Percentiles rank a stretch among this genome's conserved stretches.
These are phyloP conservation scores for Eucalyptus regnans DNA, from an alignment of 345 rosid genomes.

Conservation along the genomic window DNA sequence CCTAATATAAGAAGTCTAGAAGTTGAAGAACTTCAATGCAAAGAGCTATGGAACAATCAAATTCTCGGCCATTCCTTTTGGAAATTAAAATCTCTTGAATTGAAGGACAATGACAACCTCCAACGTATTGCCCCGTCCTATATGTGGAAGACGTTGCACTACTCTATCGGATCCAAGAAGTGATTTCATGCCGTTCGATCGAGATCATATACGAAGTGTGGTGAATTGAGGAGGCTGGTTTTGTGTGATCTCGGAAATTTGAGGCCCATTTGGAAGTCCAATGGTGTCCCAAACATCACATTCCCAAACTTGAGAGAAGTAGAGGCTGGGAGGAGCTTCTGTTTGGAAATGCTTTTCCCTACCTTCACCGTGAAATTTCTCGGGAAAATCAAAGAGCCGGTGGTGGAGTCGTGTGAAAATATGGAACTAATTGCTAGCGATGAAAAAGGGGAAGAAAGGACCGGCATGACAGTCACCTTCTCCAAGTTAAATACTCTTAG, in stretches of 20 bases:
- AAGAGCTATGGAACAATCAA: background rate
- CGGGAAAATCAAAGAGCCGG: background rate
- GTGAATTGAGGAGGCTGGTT: background rate
- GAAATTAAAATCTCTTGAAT: background rate
- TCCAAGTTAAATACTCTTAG: fast-evolving
- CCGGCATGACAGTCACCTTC: fast-evolving
- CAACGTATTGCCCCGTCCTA: background rate
- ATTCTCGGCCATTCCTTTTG: background rate
- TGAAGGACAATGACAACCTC: too few species aligned
- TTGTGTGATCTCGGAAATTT: background rate
- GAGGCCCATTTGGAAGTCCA: too few species aligned
- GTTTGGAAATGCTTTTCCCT: background rate
- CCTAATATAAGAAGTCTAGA: background rate
- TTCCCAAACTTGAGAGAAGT: background rate
- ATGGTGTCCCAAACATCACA: fast-evolving
- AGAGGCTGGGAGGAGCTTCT: fast-evolving
- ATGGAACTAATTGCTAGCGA: background rate
- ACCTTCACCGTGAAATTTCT: fast-evolving
- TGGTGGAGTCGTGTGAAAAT: background rate
- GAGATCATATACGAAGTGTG: background rate
- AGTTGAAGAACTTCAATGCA: background rate
- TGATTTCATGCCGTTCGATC: background rate
- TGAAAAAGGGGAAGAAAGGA: fast-evolving
- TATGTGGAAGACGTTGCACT: background rate
- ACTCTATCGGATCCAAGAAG: background rate